Percentiles rank a stretch among this genome's conserved stretches.
phyloP scores from a whole-genome alignment of 805 yeast species.

The Yamadazyma nakazawae region DNA sequence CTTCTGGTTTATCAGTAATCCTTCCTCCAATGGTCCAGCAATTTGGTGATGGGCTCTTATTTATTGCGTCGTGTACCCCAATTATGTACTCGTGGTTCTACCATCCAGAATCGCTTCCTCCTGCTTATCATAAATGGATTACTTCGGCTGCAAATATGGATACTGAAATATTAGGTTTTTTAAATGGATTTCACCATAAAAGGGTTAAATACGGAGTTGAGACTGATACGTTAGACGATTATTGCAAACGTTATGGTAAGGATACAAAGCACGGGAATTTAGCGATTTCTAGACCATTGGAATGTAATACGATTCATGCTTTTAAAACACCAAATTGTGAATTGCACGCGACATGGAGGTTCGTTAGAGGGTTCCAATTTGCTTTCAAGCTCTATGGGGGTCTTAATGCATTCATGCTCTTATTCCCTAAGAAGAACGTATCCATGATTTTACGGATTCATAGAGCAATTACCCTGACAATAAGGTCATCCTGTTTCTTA shows the following conservation, averaged over 20 bases:
- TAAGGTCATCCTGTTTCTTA: constrained; percentile 43
- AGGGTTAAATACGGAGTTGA: constrained; percentile 34
- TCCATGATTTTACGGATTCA: constrained; percentile 15
- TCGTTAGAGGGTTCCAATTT: constrained; percentile 38
- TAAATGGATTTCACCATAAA: constrained; percentile 29
- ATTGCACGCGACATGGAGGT: constrained; percentile 45
- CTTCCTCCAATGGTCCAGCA: constrained; percentile 17
- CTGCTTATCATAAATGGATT: constrained; percentile 45
- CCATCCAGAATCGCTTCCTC: constrained; percentile 40
- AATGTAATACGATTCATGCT: constrained; percentile 41
- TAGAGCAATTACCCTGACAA: constrained; percentile 24
- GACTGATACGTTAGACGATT: constrained; percentile 26
- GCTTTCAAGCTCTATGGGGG: constrained; percentile 42
- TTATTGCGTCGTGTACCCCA: constrained; percentile 25
- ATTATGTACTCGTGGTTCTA: constrained; percentile 40
- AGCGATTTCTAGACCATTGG: constrained; percentile 26
- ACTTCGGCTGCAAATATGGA: constrained; percentile 50
- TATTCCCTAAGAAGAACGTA: constrained; percentile 19
- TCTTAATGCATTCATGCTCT: constrained; percentile 32
- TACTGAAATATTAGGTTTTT: constrained; percentile 30
- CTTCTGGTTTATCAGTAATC: constrained; percentile 23
- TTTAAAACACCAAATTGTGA: constrained; percentile 40
- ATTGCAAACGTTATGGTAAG: constrained; percentile 31
- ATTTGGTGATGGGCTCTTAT: constrained; percentile 26
- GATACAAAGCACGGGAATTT: constrained; percentile 29